Base-by-base conservation (phyloP, 2,329 filamentous ascomycete species). In the Cordyceps tenuipes region DNA sequence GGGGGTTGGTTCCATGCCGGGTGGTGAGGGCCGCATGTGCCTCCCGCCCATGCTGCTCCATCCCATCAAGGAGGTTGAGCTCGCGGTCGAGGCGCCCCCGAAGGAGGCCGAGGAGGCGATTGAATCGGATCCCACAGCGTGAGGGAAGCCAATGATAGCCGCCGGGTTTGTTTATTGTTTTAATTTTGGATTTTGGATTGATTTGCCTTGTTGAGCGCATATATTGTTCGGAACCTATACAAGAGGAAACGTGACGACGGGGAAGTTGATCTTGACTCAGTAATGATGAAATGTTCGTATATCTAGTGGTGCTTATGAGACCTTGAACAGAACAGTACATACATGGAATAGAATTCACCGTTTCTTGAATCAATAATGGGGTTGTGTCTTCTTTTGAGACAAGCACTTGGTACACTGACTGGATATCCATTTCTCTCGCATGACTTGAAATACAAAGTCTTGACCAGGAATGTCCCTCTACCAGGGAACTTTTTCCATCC, bases 31-130 rank as follows among this genome's bases (percentile, higher is more conserved):
- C 12, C 82, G 91, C 62, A 95, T 96, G 91, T 97, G 92, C 74
- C 76, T 96, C 46, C 91, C 91, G 8, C 90, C 89, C 0, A 93
- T 96, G 87, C 75, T 96, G 63, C 74, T 97, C 64, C 92, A 97
- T 79, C 92, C 92, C 0, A 82, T 96, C 57, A 97, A 96, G 77
- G 82, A 84, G 57, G 81, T 92, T 5, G 83, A 87, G 61, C 67
- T 87, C 55, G 82, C 85, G 8, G 83, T 88, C 2, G 86, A 82
- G 70, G 80, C 80, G 29, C 76, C 80, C 47, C 74, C 79, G 1
- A 72, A 75, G 5, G 77, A 77, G 60, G 79, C 77, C 4, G 75
- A 76, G 3, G 76, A 76, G 36, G 62, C 66, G 31, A 64, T 67
- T 1, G 68, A 68, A 51, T 78, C 84, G 71, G 77, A 84, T 65